phyloP scores from a whole-genome alignment of 257 asterid genomes.

The Solanum appendiculatum region DNA sequence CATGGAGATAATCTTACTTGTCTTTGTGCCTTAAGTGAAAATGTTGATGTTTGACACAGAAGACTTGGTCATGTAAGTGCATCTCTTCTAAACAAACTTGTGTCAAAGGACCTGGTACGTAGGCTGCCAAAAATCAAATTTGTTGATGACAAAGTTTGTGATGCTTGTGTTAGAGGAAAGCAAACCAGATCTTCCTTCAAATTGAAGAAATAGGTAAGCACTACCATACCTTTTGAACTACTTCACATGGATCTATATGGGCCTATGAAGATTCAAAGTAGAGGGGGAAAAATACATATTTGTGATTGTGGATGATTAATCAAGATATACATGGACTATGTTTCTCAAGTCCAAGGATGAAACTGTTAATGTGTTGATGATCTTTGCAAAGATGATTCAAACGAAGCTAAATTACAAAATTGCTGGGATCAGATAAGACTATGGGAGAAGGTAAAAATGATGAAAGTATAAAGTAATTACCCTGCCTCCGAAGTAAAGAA shows the following conservation, averaged over 20 bases:
- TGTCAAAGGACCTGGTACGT: not conserved
- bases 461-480: too few species aligned
- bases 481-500: too few species aligned
- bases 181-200: not conserved
- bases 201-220: not conserved
- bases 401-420: too few species aligned
- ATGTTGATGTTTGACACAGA: fast-evolving
- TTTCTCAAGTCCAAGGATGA: not conserved
- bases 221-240: too few species aligned
- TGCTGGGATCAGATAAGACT: not conserved
- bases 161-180: not conserved
- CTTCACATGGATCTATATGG: not conserved
- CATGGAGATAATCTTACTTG: not conserved
- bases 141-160: not conserved
- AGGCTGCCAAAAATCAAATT: not conserved
- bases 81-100: not conserved
- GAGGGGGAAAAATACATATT: not conserved
- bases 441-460: too few species aligned
- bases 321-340: too few species aligned
- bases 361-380: not conserved
- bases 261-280: not conserved
- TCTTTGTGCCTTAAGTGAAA: not conserved
- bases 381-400: not conserved
- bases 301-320: not conserved
- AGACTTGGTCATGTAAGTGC: not conserved